These are phyloP conservation scores for Verticillium isaacii DNA, from an alignment of 2,329 filamentous ascomycete species.

Conservation along the genomic window DNA sequence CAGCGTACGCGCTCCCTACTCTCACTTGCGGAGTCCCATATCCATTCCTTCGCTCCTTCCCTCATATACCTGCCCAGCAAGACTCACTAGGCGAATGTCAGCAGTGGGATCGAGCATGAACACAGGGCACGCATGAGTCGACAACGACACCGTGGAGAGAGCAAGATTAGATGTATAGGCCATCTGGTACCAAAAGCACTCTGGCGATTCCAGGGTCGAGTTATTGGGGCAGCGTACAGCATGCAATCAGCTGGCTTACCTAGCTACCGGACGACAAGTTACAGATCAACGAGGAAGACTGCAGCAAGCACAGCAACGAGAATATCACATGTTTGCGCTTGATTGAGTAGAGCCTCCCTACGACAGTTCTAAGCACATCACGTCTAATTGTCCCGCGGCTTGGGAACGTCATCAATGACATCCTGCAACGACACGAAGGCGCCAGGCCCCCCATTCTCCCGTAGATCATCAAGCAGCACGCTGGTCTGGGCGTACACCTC, in stretches of 20 bases:
- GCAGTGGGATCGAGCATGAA: no score
- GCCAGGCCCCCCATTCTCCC: conserved; percentile 73
- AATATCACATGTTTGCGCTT: not conserved
- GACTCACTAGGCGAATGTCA: no score
- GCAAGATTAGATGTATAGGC: no score
- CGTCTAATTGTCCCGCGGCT: conserved; percentile 20
- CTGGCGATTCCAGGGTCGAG: no score
- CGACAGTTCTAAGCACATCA: conserved; percentile 17
- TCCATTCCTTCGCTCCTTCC: not conserved
- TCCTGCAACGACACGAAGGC: conserved; percentile 68
- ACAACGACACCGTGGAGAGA: no score
- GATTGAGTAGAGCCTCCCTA: not conserved
- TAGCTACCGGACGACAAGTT: no score
- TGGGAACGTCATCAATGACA: conserved; percentile 42
- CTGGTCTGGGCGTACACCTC: conserved; percentile 81
- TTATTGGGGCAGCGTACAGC: no score
- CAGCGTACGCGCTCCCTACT: no score
- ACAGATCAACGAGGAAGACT: not conserved
- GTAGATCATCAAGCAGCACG: conserved; percentile 77
- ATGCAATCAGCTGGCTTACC: no score
- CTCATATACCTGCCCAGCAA: not conserved
- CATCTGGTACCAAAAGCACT: no score
- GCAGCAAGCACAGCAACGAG: not conserved
- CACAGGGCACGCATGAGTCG: no score
- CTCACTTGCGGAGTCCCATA: no score